Evolutionary conservation across 2,329 filamentous ascomycete genomes (phyloP).

Genomic region (Fusarium camptoceras): DNA sequence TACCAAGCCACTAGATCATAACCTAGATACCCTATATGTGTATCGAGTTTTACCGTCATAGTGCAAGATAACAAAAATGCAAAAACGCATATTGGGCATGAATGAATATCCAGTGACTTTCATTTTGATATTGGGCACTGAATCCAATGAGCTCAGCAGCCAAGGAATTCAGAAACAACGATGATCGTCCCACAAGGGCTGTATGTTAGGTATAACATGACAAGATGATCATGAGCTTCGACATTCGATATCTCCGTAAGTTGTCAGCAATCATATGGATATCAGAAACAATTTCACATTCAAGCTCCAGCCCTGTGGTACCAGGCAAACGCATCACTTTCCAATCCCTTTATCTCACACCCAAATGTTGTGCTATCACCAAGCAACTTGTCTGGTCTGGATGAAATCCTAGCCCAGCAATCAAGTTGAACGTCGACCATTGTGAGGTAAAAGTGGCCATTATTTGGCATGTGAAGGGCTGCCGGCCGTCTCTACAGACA

Average conservation of each 20-base stretch:
- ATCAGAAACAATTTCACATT: background rate
- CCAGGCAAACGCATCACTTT: constrained; percentile 27
- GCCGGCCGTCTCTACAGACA: background rate
- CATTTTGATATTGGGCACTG: background rate
- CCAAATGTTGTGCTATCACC: constrained; percentile 7
- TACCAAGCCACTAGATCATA: constrained; percentile 21
- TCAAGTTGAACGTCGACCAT: constrained; percentile 11
- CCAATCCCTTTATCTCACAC: constrained; percentile 22
- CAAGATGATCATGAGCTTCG: constrained; percentile 15
- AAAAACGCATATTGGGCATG: background rate
- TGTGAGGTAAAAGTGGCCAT: background rate
- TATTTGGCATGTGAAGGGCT: constrained; percentile 22
- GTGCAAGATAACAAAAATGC: background rate
- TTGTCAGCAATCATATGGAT: constrained; percentile 1
- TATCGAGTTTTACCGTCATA: background rate
- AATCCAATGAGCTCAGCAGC: background rate
- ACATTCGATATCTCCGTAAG: constrained; percentile 2
- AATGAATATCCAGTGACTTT: background rate
- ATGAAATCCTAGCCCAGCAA: constrained; percentile 14
- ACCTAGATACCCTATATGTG: constrained; percentile 5
- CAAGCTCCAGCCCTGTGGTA: constrained; percentile 15
- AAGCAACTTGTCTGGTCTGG: constrained; percentile 10
- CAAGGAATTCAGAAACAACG: background rate
- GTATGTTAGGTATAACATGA: background rate
- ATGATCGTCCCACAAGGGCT: background rate